Percentiles rank a stretch among this genome's conserved stretches.
Evolutionary conservation across 73 alveolate species (phyloP).

Genomic region (Effrenium voratum): DNA sequence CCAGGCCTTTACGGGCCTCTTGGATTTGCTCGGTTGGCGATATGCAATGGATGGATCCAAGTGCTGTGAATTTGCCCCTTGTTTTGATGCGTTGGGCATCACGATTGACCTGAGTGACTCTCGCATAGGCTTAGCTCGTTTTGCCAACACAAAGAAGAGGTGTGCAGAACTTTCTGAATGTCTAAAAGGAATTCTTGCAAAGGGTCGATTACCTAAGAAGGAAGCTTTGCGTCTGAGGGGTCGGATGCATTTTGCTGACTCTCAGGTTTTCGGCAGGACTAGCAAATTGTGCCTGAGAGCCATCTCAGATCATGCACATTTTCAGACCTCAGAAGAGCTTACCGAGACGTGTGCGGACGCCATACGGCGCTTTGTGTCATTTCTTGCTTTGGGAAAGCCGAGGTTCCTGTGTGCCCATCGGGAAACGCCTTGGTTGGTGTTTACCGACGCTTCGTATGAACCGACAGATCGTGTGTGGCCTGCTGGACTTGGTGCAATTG

Average conservation of each 20-base stretch:
- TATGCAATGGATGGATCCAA: not conserved
- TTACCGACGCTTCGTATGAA: no score
- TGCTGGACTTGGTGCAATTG: no score
- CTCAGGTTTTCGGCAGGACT: no score
- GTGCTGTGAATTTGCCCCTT: not conserved
- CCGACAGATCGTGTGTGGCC: no score
- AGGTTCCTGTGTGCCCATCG: no score
- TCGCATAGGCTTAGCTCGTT: not conserved
- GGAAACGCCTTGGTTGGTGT: no score
- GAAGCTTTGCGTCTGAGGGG: not conserved
- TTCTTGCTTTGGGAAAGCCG: no score
- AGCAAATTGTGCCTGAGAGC: no score
- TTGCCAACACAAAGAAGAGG: not conserved
- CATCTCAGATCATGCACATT: no score
- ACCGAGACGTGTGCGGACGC: no score
- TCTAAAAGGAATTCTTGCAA: not conserved
- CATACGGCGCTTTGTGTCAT: no score
- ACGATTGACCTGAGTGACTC: not conserved
- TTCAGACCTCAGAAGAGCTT: no score
- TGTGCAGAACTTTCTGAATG: not conserved
- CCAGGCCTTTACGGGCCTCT: not conserved
- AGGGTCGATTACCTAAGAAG: not conserved
- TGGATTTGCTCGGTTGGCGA: not conserved
- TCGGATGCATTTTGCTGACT: conserved; percentile 16
- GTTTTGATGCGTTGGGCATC: not conserved